Evolutionary conservation across 306 rosid genomes (phyloP), one percentile per base, ranked within the genome.

Genomic region (Senna siamea): DNA sequence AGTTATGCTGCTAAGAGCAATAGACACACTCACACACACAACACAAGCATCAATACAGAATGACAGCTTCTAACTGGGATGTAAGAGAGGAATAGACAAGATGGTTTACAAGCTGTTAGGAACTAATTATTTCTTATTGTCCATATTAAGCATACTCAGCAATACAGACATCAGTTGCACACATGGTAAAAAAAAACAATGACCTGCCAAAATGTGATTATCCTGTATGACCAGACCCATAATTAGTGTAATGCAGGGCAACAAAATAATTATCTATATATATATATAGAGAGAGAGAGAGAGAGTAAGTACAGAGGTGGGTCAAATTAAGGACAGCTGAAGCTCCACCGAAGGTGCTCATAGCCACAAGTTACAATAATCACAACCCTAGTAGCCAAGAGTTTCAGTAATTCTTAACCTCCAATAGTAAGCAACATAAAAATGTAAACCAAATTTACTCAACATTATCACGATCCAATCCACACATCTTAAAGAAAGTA

Each of bases 141-240:
- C 48, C 4, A 9, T 11, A 43, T 9, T 43, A 10, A 43, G 48
- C 14, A 10, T 43, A 43, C 48, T 43, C 48, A 43, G 15, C 19
- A 52, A 19, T 52, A 26, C 58, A 52, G 30, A 19, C 4, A 4
- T 20, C 1, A 4, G 15, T 51, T 20, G 32, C 15, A 20, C 15
- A 60, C 22, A 12, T 46, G 51, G 51, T 46, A 48, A 14, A 5
- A 6, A 13, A 48, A 14, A 5, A 6, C 54, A 48, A 48, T 4
- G 66, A 22, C 66, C 48, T 61, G 67, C 67, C 67, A 61, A 13
- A 61, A 61, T 15, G 23, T 20, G 60, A 54, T 20, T 54, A 23
- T 54, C 34, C 34, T 15, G 20, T 7, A 20, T 53, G 59, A 53
- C 59, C 30, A 54, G 5, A 20, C 34, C 0, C 35, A 55, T 10